phyloP scores from a whole-genome alignment of 2,329 filamentous ascomycete species.

The Stemphylium lycopersici region DNA sequence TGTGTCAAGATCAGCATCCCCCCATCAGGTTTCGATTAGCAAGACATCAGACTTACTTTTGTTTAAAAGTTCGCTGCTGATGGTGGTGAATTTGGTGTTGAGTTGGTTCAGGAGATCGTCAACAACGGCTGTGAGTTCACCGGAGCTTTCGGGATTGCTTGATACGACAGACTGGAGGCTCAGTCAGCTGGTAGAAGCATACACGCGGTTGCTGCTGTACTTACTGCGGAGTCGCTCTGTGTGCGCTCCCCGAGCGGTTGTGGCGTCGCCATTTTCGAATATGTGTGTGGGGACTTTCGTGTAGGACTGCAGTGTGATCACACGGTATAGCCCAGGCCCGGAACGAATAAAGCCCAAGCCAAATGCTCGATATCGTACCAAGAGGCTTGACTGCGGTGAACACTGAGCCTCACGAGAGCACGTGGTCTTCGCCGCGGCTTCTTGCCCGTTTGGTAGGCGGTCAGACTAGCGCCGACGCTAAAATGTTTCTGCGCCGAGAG shows the following conservation, averaged over 20 bases:
- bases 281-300: not conserved
- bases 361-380: not conserved
- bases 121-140: conserved; percentile 77
- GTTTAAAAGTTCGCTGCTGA: conserved; percentile 85
- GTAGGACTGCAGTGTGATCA: too few relatives aligned
- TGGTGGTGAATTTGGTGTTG: conserved; percentile 81
- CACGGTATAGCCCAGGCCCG: too few relatives aligned
- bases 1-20: conserved; percentile 45
- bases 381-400: conserved; percentile 12
- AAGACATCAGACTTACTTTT: conserved; percentile 69
- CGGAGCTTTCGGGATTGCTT: conserved; percentile 40
- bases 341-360: too few relatives aligned
- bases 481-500: conserved; percentile 45
- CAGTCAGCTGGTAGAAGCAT: too few relatives aligned
- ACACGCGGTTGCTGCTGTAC: not conserved
- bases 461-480: conserved; percentile 35
- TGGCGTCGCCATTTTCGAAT: conserved; percentile 28
- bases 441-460: conserved; percentile 36
- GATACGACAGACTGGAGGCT: conserved; percentile 23
- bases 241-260: conserved; percentile 28
- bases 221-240: conserved; percentile 31
- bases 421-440: conserved; percentile 35
- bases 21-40: too few relatives aligned
- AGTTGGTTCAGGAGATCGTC: conserved; percentile 86
- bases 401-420: conserved; percentile 18